Evolutionary conservation across 768 basidiomycete species (phyloP), one percentile per base, ranked within the genome.

Genomic region (Brasilioporus rufonigricans): DNA sequence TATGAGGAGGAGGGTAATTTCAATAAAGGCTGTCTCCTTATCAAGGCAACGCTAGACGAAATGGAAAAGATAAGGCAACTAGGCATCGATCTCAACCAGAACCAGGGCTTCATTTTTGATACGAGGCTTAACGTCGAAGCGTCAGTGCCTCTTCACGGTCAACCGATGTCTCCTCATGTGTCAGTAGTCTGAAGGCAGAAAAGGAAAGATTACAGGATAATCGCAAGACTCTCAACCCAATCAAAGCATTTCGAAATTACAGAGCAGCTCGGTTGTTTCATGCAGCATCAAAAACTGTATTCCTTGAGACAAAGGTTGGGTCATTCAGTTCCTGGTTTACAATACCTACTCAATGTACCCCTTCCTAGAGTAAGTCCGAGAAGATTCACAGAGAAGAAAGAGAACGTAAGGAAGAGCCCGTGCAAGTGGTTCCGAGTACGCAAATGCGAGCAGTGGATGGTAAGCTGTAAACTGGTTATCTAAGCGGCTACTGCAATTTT

Each of bases 21-120:
- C 27, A 24, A 0, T 23, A 61, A 48, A 19, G 60, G 60, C 2
- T 9, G 2, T 3, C 0, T 53, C 16, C 19, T 62, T 4, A 24
- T 62, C 6, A 16, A 0, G 5, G 48, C 52, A 13, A 62, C 61
- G 4, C n/a, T 58, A 10, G 27, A 57, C 0, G 59, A 61, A 18
- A 57, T 61, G 46, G 4, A 1, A 0, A 24, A 13, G 16, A 52
- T 61, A 3, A 8, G 0, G 2, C 1, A 36, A 2, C 4, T 58
- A 13, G 47, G 50, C 8, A 18, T 40, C 27, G 60, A 61, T 39
- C 40, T 52, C 14, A 32, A 39, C 33, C 13, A 23, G 3, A 40
- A 53, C 19, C 14, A 13, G 16, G 0, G 21, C 44, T 5, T 62
- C 58, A 12, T 8, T 50, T 23, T 4, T 2, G 29, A 46, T 8